phyloP scores from a whole-genome alignment of 1,284 basidiomycete species.

The Boletus smithii region DNA sequence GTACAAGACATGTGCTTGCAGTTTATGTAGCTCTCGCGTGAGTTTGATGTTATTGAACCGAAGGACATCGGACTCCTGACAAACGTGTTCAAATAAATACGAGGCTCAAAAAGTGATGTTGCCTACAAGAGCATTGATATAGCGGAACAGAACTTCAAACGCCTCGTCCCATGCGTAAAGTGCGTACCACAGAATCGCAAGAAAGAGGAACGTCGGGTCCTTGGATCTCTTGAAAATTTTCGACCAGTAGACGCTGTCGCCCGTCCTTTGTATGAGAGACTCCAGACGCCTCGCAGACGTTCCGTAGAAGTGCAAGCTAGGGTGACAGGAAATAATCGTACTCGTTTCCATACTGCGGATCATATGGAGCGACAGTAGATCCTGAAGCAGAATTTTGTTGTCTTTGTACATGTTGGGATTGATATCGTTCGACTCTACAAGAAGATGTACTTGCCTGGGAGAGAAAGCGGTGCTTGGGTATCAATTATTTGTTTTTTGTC shows the following conservation, averaged over 20 bases:
- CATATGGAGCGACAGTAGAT: slow-evolving; percentile 41
- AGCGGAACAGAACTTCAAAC: slow-evolving; percentile 44
- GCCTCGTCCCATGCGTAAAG: slow-evolving; percentile 58
- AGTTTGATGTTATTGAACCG: slow-evolving; percentile 35
- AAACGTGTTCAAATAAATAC: not conserved
- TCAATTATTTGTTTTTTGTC: slow-evolving; percentile 40
- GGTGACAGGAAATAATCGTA: slow-evolving; percentile 44
- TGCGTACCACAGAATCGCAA: slow-evolving; percentile 54
- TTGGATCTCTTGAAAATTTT: slow-evolving; percentile 43
- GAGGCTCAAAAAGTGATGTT: not conserved
- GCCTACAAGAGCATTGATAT: slow-evolving; percentile 45
- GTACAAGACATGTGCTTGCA: slow-evolving; percentile 51
- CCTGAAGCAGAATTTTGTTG: slow-evolving; percentile 28
- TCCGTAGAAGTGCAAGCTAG: slow-evolving; percentile 22
- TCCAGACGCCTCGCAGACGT: slow-evolving; percentile 36
- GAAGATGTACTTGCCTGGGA: slow-evolving; percentile 23
- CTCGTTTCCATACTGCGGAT: slow-evolving; percentile 35
- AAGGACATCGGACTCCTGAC: slow-evolving; percentile 45
- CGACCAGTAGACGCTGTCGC: slow-evolving; percentile 50
- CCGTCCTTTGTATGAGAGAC: slow-evolving; percentile 33
- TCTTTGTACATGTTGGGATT: slow-evolving; percentile 11
- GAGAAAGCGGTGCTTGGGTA: slow-evolving; percentile 44
- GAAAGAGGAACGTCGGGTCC: slow-evolving; percentile 53
- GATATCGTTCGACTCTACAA: not conserved
- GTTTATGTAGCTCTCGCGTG: slow-evolving; percentile 47